These are phyloP conservation scores for Nicotiana tomentosiformis DNA, from an alignment of 257 asterid genomes.

Conservation along the genomic window DNA sequence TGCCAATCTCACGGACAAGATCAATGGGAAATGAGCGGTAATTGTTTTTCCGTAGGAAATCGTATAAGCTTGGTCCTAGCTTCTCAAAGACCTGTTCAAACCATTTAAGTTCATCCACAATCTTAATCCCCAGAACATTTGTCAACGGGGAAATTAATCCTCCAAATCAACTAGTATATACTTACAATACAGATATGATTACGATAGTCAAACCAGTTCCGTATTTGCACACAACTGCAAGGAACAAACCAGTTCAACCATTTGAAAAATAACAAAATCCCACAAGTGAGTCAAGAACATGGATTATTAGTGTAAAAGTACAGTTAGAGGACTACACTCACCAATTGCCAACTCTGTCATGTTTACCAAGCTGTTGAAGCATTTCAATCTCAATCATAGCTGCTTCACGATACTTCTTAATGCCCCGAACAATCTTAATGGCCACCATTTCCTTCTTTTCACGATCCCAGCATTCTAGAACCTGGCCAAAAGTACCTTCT, in stretches of 20 bases:
- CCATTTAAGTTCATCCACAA: slow-evolving; percentile 67
- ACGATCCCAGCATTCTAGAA: slow-evolving; percentile 89
- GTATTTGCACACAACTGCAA: slow-evolving; percentile 99
- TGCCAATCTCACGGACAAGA: slow-evolving; percentile 97
- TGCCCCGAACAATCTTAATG: slow-evolving; percentile 75
- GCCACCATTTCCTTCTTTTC: slow-evolving; percentile 86
- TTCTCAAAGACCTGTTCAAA: slow-evolving; percentile 96
- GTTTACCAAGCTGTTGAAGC: slow-evolving; percentile 83
- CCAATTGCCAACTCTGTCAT: slow-evolving; percentile 79
- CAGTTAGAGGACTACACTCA: slow-evolving; percentile 29
- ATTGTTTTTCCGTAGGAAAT: slow-evolving; percentile 97
- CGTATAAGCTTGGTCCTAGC: slow-evolving; percentile 99
- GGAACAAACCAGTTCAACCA: slow-evolving; percentile 84
- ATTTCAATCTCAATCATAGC: slow-evolving; percentile 86
- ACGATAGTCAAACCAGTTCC: slow-evolving; percentile 99
- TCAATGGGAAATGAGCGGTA: slow-evolving; percentile 98
- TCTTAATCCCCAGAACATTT: slow-evolving; percentile 56
- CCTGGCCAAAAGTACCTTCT: slow-evolving; percentile 97
- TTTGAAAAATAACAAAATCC: slow-evolving; percentile 26
- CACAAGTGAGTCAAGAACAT: neutral
- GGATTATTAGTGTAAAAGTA: neutral
- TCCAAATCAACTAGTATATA: slow-evolving; percentile 53
- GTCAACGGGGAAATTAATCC: slow-evolving; percentile 69
- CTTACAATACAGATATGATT: slow-evolving; percentile 99
- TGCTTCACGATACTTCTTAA: slow-evolving; percentile 85